Base-by-base conservation (phyloP, 176 grass and related monocot genomes). In the Zoysia pacifica region DNA sequence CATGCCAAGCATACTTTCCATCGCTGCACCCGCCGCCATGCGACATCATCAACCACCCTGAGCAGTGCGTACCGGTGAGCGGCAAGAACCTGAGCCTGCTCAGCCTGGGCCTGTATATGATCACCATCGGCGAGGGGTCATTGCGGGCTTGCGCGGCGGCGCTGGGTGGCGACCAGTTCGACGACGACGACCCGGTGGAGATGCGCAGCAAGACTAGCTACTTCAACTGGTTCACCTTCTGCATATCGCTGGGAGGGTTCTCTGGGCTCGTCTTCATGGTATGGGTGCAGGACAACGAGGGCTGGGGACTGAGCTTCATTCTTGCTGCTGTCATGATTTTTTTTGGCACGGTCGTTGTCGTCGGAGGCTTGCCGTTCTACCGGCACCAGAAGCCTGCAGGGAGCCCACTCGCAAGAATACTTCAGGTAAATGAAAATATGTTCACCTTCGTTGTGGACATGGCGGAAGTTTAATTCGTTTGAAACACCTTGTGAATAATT, bases 201-300 rank as follows among this genome's bases (percentile, higher is more conserved):
- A 50, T 66, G 44, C 77, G 46, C 49, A 44, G 37, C 40, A 86
- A 85, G 74, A 74, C 41, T 14, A 91, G 84, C 68, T 94, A 76
- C 83, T 94, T 94, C 83, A 94, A 91, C 76, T 89, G 88, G 85
- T 94, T 38, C 69, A 43, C 79, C 11, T 94, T 91, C 67, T 74
- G 69, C 13, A 79, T 94, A 49, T 91, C 86, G 5, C 48, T 82
- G 1, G 91, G 85, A 0, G 71, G 83, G 0, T 56, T 89, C 64
- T 19, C 85, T 40, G 89, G 78, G 37, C 81, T 94, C 46, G 71
- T 90, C 35, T 54, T 87, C 12, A 7, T 94, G 4, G 92, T 91
- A 10, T 94, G 89, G 89, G 81, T 91, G 48, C 75, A 94, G 83
- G 64, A 91, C 19, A 87, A 83, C 80, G 43, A 79, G 72, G 89